Evolutionary conservation across 495 filamentous ascomycete species (phyloP), one percentile per base, ranked within the genome.

Genomic region (Aspergillus taichungensis): DNA sequence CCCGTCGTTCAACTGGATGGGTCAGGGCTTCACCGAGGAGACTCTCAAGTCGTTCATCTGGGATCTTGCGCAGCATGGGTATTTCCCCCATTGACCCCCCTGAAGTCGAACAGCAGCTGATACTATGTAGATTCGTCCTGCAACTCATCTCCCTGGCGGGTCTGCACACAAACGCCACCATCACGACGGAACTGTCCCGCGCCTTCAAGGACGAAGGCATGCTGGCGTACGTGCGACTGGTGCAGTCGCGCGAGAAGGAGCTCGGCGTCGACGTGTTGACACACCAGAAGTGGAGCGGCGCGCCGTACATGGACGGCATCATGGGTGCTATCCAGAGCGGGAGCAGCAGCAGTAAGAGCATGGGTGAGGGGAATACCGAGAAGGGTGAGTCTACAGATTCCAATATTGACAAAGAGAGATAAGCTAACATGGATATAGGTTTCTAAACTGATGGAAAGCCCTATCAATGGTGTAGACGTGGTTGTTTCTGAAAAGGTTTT

Each of bases 1-100:
- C 13, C 92, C 92, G 8, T 92, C 86, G 13, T 98, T 98, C 79
- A 97, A 98, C 72, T 98, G 92, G 92, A 88, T 92, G 79, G 80
- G 77, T 24, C 88, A 97, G 63, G 92, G 92, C 24, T 98, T 97
- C 66, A 78, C 80, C 9, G 78, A 86, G 42, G 79, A 72, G 14
- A 76, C 82, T 5, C 73, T 98, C 32, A 85, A 83, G 64, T 84
- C 78, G 6, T 98, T 98, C 57, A 82, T 97, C 52, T 95, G 91
- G 91, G 92, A 97, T 63, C 76, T 98, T 30, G 92, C 88, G 6
- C 80, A 85, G 66, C 83, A 95, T 52, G 94, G 89, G 65, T 77
- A 59, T 37, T 61, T 53, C 6, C 27, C n/a, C 35, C n/a, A n/a
- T n/a, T n/a, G n/a, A n/a, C 30, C 13, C 12, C 18, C 6, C n/a